Evolutionary conservation across 2,329 filamentous ascomycete species (phyloP).

Genomic region (Xenosphaeropsis pyriputrescens): DNA sequence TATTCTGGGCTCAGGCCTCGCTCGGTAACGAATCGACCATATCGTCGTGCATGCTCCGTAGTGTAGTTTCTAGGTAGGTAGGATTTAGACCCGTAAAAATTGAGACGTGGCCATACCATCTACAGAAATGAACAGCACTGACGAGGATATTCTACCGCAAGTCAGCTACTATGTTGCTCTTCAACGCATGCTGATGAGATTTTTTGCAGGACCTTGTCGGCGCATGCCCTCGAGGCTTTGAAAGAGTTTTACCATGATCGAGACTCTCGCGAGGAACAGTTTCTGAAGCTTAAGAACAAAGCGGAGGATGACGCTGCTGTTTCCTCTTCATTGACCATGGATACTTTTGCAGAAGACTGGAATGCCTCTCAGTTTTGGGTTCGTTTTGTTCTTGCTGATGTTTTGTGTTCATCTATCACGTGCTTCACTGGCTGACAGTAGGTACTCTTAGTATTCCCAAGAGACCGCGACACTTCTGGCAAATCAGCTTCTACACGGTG

Average conservation of each 20-base stretch:
- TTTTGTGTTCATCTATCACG: background rate
- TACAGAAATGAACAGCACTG: no score
- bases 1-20: no score
- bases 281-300: constrained; percentile 49
- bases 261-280: constrained; percentile 48
- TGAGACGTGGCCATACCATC: no score
- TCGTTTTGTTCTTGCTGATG: constrained; percentile 13
- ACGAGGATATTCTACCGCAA: no score
- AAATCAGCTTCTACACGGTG: constrained; percentile 46
- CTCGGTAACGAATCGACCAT: no score
- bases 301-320: constrained; percentile 36
- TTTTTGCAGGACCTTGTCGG: constrained; percentile 23
- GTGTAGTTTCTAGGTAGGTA: no score
- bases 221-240: constrained; percentile 51
- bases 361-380: constrained; percentile 78
- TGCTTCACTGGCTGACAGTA: background rate
- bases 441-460: constrained; percentile 44
- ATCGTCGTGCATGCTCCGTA: no score
- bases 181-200: no score
- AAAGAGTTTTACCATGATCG: constrained; percentile 62
- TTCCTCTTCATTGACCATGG: constrained; percentile 36
- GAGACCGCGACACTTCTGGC: constrained; percentile 53
- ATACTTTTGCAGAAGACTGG: constrained; percentile 67
- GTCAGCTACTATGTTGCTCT: no score
- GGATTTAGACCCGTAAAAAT: no score